Evolutionary conservation across 768 basidiomycete species (phyloP), one percentile per base, ranked within the genome.

Genomic region (Psilocybe azurescens): DNA sequence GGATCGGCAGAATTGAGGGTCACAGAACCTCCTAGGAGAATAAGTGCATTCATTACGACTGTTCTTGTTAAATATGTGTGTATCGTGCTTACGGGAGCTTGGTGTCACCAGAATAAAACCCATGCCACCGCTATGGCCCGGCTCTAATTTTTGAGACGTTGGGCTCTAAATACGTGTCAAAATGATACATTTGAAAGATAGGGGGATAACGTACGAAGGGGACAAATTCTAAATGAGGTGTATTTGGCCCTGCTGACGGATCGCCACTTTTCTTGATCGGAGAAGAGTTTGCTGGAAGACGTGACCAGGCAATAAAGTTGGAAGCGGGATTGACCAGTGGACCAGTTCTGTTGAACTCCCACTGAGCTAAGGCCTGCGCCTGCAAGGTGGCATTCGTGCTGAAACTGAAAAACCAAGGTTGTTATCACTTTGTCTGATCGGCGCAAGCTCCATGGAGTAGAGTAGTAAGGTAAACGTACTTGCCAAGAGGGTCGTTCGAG

Each of bases 401-500:
- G 13, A 75, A 52, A 38, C 70, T 70, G 38, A n/a, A 3, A 18
- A 18, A 16, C 41, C 7, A 44, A 10, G 24, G 24, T 24, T 24
- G 24, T 24, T 24, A 24, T 24, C 24, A 24, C 24, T 24, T 24
- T 24, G 24, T 24, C 2, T 24, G 24, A 24, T 24, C 24, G 24
- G 24, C 24, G 2, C 24, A 24, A 24, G 2, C 24, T 24, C 24
- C 24, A 2, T 24, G 24, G 24, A 24, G 24, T 24, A 24, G 0
- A 24, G 24, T 24, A 24, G 24, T 24, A 24, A 24, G 24, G 24
- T 24, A 24, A 24, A 24, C 56, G 28, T 33, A 62, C 56, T 59
- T 46, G 30, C 76, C 71, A 39, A 73, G 69, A 2, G 78, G 74
- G n/a, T 69, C 60, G 13, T 66, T 74, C 8, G 72, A 65, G 39